Evolutionary conservation across 2,329 filamentous ascomycete species (phyloP).

Genomic region (Ophiocordyceps camponoti-leonardi): DNA sequence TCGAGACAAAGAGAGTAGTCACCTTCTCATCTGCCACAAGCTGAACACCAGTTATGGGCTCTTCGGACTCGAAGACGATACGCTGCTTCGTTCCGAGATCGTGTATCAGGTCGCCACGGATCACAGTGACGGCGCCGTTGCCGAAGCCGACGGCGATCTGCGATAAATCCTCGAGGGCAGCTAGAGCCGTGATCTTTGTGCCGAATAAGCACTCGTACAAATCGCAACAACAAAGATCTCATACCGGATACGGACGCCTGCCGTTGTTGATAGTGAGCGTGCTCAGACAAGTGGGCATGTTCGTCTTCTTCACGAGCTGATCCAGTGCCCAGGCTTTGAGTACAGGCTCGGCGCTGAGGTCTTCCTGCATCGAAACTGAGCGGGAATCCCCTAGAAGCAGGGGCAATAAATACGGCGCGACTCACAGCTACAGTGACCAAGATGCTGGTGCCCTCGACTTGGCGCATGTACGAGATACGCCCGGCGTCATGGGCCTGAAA

Average conservation of each 20-base stretch:
- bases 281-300: constrained; percentile 72
- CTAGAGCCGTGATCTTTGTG: constrained; percentile 63
- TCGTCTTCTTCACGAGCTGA: constrained; percentile 85
- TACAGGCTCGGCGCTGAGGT: constrained; percentile 71
- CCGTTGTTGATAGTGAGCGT: constrained; percentile 78
- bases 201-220: constrained; percentile 1
- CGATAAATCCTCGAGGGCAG: constrained; percentile 71
- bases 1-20: constrained; percentile 81
- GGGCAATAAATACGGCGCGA: constrained; percentile 1
- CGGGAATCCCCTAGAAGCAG: background rate
- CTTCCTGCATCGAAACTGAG: constrained; percentile 38
- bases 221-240: constrained; percentile 7
- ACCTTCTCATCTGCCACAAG: constrained; percentile 42
- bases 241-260: constrained; percentile 77
- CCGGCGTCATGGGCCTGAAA: constrained; percentile 75
- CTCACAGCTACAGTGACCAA: constrained; percentile 62
- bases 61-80: constrained; percentile 90
- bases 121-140: constrained; percentile 84
- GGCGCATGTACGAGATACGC: constrained; percentile 79
- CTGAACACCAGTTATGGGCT: constrained; percentile 85
- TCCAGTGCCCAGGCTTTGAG: constrained; percentile 97
- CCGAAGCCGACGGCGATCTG: constrained; percentile 93
- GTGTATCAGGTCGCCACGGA: constrained; percentile 86
- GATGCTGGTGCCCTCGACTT: constrained; percentile 72
- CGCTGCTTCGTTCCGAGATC: constrained; percentile 88